A percentile compares a stretch with the other conserved stretches of the same genome.
Evolutionary conservation across 169 alveolate species (phyloP).

Genomic region (Pseudocohnilembus persalinus): DNA sequence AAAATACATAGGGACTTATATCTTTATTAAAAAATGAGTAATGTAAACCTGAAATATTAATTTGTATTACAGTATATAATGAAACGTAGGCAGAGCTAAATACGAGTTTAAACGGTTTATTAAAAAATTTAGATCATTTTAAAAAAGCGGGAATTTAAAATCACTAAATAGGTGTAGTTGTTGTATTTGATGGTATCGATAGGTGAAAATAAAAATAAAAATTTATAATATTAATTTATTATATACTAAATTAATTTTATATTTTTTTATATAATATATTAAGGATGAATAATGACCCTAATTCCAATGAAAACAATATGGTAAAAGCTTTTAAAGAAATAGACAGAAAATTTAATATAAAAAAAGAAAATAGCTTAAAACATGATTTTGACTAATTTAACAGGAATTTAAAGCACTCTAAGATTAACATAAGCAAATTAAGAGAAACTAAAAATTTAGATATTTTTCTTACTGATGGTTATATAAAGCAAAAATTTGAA

Average conservation of each 20-base stretch:
- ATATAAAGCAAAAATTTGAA: not conserved
- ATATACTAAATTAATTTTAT: constrained; percentile 8
- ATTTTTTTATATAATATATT: not conserved
- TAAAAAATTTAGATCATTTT: constrained; percentile 6
- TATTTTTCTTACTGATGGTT: not conserved
- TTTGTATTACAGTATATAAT: not conserved
- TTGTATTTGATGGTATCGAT: constrained; percentile 22
- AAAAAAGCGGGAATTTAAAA: constrained; percentile 9
- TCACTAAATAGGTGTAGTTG: constrained; percentile 11
- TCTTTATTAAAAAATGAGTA: not conserved
- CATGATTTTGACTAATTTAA: not conserved
- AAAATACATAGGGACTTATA: not conserved
- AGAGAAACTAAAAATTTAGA: constrained; percentile 1
- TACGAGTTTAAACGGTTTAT: constrained; percentile 9
- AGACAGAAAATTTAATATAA: not conserved
- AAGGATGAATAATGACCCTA: not conserved
- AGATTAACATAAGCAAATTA: not conserved
- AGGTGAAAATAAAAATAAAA: too few species aligned
- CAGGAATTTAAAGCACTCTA: constrained; percentile 2
- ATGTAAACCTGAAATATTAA: not conserved
- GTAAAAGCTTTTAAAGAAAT: too few species aligned
- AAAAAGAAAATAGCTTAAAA: constrained; percentile 1
- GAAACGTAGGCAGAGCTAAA: not conserved
- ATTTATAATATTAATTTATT: too few species aligned
- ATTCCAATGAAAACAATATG: not conserved